phyloP scores from a whole-genome alignment of 768 basidiomycete species.

The Suillus luteus region DNA sequence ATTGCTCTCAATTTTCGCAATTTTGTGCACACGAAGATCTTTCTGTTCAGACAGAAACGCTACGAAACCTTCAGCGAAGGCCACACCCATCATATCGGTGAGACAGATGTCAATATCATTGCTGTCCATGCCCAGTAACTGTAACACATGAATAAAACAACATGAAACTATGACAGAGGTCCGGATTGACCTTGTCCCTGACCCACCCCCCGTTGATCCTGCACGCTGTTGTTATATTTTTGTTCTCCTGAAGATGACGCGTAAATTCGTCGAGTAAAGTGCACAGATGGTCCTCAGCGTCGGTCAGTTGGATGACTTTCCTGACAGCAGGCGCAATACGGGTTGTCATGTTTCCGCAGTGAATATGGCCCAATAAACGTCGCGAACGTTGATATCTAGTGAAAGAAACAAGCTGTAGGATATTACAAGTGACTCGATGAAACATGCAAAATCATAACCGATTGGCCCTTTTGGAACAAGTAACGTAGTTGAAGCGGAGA shows the following conservation, averaged over 20 bases:
- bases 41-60: constrained; percentile 46
- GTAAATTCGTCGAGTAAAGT: constrained; percentile 81
- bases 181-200: constrained; percentile 81
- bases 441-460: not conserved
- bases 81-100: constrained; percentile 83
- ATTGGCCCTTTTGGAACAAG: not conserved
- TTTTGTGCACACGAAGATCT: constrained; percentile 42
- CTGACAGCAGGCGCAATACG: constrained; percentile 35
- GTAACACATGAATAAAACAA: constrained; percentile 14
- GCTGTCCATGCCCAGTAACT: constrained; percentile 82
- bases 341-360: constrained; percentile 32
- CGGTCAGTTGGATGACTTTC: constrained; percentile 56
- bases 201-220: constrained; percentile 99
- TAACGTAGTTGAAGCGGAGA: constrained; percentile 26
- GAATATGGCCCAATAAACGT: constrained; percentile 9
- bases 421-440: constrained; percentile 6
- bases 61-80: constrained; percentile 82
- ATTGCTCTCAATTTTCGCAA: constrained; percentile 88
- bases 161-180: constrained; percentile 17
- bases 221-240: constrained; percentile 63
- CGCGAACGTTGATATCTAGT: constrained; percentile 6
- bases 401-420: not conserved
- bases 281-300: constrained; percentile 71
- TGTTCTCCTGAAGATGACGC: constrained; percentile 49
- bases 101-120: constrained; percentile 95